Percentiles rank a stretch among this genome's conserved stretches.
Conservation (phyloP, 306 rosid genomes). For the Medicago ruthenica region DNA sequence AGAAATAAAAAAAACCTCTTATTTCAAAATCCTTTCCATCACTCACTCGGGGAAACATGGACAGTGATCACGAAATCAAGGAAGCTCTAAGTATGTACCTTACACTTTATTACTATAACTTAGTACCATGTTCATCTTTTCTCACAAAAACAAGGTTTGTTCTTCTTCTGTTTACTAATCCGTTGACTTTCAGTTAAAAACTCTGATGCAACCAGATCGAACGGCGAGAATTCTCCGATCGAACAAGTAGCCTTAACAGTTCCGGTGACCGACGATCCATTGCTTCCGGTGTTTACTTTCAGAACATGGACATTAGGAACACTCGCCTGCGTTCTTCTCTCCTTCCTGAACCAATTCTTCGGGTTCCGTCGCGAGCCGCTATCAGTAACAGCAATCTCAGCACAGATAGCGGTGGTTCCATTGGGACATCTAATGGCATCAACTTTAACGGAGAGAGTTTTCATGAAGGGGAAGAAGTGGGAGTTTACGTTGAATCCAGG, state of each 20-base stretch:
- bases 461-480: conserved; percentile 62
- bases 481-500: conserved; percentile 84
- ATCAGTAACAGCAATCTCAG: conserved; percentile 78
- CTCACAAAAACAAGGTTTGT: no score
- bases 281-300: conserved; percentile 71
- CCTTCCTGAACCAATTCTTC: conserved; percentile 88
- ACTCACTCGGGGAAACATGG: background rate
- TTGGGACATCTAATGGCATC: conserved; percentile 80
- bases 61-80: background rate
- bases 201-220: background rate
- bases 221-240: conserved; percentile 54
- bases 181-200: conserved; percentile 10
- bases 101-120: background rate
- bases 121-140: no score
- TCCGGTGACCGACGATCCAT: conserved; percentile 63
- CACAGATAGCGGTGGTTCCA: conserved; percentile 89
- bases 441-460: conserved; percentile 54
- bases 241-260: conserved; percentile 82
- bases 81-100: conserved; percentile 3
- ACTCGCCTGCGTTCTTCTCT: conserved; percentile 66
- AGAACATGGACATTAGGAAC: conserved; percentile 83
- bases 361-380: conserved; percentile 79
- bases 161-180: background rate
- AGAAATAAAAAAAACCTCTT: background rate
- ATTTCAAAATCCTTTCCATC: background rate